These are phyloP conservation scores for Conticribra weissflogii DNA, from an alignment of 108 stramenopile genomes.

Conservation along the genomic window DNA sequence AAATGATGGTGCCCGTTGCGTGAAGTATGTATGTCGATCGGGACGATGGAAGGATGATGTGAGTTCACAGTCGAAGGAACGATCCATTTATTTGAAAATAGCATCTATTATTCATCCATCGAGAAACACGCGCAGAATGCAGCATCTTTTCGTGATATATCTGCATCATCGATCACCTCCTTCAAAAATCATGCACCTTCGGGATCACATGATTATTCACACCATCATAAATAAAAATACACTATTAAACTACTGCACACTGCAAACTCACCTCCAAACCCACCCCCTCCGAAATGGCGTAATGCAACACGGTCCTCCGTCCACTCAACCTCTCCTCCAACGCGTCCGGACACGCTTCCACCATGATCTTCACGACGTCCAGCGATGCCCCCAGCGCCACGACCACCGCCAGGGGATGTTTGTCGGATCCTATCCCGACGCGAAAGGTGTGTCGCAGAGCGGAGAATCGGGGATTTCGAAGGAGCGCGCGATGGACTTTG, in stretches of 20 bases:
- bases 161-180: too few species aligned
- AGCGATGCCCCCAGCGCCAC: constrained; percentile 39
- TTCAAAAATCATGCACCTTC: neutral
- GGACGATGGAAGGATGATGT: neutral
- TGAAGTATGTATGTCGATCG: too few species aligned
- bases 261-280: constrained; percentile 5
- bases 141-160: too few species aligned
- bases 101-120: too few species aligned
- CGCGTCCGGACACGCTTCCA: constrained; percentile 26
- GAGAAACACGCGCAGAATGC: too few species aligned
- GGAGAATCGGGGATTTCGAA: constrained; percentile 24
- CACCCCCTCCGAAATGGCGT: constrained; percentile 33
- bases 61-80: too few species aligned
- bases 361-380: constrained; percentile 28
- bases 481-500: constrained; percentile 18
- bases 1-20: too few species aligned
- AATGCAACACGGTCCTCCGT: constrained; percentile 34
- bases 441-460: constrained; percentile 23
- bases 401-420: constrained; percentile 32
- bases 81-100: too few species aligned
- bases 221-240: neutral
- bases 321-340: constrained; percentile 26
- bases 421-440: constrained; percentile 31
- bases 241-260: constrained; percentile 1
- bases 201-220: neutral